Base-by-base conservation (phyloP, 2,329 filamentous ascomycete genomes). In the Fusarium irregulare region DNA sequence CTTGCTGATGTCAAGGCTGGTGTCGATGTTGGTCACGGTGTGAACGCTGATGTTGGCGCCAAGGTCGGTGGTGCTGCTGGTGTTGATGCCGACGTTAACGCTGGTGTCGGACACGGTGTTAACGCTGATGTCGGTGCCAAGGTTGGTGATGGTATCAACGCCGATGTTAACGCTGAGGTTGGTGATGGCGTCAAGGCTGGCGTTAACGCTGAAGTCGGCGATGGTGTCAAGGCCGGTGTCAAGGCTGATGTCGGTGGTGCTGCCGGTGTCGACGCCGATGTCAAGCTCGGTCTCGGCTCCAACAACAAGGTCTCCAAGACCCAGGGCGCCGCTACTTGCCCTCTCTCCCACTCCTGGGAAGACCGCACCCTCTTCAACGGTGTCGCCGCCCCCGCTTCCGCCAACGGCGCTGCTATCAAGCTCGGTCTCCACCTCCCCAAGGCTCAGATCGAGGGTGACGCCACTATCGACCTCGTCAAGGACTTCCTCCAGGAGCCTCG, bases 391-490 rank as follows among this genome's bases (percentile, higher is more conserved):
- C 50, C 68, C 14, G 68, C 63, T 13, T 67, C 70, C 14, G 68
- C 63, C 23, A 64, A 68, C 20, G 63, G 68, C 4, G 47, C 66
- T 8, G 74, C 72, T 37, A 62, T 76, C 28, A 54, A 56, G 48
- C 70, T 76, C 20, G 74, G 70, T 7, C 68, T 76, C 12, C 66
- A 70, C 69, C 66, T 76, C 2, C 68, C 64, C 27, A 68, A 74
- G 34, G 74, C 74, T 27, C 86, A 85, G 73, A 79, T 86, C 45
- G 81, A 83, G 69, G 86, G 86, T 68, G 76, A 76, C n/a, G 81
- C 85, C 42, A 78, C 78, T 16, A 82, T 84, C 14, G 78, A 81
- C 57, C 75, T 87, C 23, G 81, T 78, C 1, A 68, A 85, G 30
- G 76, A 78, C 20, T 76, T 84, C 41, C 76, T 83, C 7, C 64